Evolutionary conservation across 2,329 filamentous ascomycete species (phyloP), one percentile per base, ranked within the genome.

Genomic region (Xylariaceae sp.): DNA sequence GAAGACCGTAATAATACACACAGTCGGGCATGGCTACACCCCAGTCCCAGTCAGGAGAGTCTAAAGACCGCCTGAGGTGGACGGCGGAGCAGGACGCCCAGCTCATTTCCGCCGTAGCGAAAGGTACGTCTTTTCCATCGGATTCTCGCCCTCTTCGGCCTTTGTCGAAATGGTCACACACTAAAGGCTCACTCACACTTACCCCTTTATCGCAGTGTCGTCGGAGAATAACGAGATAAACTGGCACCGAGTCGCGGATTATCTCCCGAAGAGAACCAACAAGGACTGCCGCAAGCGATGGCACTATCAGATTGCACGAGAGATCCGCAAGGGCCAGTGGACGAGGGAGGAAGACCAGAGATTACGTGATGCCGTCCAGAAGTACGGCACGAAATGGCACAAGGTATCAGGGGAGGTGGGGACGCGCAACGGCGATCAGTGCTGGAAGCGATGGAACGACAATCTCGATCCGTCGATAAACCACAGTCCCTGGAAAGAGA

Each of bases 361-460:
- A 5, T 53, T 65, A 7, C 56, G 59, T 23, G 47, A 59, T 11
- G 64, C 63, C 8, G 58, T 65, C 9, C 49, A 44, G 1, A 57
- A 56, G 44, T 55, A 66, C 34, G 64, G 64, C 15, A 62, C 53
- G 8, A 59, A 63, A 42, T 66, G 64, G 64, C 55, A 55, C 9
- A 34, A 52, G 35, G 63, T 66, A 3, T 61, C 64, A 1, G 53
- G 17, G 15, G 59, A 59, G 4, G 61, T 66, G 11, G 51, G 51
- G 2, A 66, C 63, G 11, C 61, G 64, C 6, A 66, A 64, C 23
- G 63, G 64, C 15, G 64, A 66, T 18, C 64, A 66, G 50, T 66
- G 64, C 45, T 56, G 59, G 5, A 66, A 66, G 50, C 45, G 64
- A 30, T 66, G 64, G 64, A 65, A 63, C n/a, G 64, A 66, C 11